Percentiles rank a stretch among this genome's conserved stretches.
Conservation (phyloP, 139 green algal species). For the Closterium sp. region DNA sequence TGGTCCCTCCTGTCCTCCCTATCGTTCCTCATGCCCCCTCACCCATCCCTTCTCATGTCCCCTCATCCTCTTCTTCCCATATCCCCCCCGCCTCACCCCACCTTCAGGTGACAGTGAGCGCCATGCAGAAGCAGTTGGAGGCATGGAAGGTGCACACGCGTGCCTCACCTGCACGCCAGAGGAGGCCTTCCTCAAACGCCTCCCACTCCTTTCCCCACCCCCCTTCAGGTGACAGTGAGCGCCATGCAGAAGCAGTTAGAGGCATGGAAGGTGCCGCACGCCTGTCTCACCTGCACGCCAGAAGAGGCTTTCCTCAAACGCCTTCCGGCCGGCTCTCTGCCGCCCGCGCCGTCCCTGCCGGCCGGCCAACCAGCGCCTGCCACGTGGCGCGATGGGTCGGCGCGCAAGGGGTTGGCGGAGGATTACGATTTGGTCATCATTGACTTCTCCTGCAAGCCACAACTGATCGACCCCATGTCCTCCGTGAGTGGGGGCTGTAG, state of each 20-base stretch:
- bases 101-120: too few species aligned
- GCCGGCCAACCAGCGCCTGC: background rate
- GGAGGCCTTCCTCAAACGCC: background rate
- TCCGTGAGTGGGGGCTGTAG: background rate
- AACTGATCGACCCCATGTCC: background rate
- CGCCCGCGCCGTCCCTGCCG: background rate
- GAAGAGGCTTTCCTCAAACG: background rate
- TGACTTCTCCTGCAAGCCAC: background rate
- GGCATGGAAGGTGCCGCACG: background rate
- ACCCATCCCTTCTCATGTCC: too few species aligned
- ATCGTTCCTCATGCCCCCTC: too few species aligned
- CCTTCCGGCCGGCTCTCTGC: background rate
- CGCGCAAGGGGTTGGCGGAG: background rate
- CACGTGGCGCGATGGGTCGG: background rate
- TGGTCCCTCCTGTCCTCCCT: too few species aligned
- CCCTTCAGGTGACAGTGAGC: background rate
- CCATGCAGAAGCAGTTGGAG: too few species aligned
- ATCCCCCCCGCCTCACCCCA: too few species aligned
- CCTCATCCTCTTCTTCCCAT: too few species aligned
- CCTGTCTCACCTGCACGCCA: background rate
- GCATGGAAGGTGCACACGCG: too few species aligned
- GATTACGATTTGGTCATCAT: background rate
- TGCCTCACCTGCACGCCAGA: background rate
- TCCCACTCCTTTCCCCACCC: too few species aligned
- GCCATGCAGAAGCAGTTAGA: background rate